Percentiles rank a stretch among this genome's conserved stretches.
Evolutionary conservation across 2,329 filamentous ascomycete genomes (phyloP).

Genomic region (Cadophora luteo-olivacea): DNA sequence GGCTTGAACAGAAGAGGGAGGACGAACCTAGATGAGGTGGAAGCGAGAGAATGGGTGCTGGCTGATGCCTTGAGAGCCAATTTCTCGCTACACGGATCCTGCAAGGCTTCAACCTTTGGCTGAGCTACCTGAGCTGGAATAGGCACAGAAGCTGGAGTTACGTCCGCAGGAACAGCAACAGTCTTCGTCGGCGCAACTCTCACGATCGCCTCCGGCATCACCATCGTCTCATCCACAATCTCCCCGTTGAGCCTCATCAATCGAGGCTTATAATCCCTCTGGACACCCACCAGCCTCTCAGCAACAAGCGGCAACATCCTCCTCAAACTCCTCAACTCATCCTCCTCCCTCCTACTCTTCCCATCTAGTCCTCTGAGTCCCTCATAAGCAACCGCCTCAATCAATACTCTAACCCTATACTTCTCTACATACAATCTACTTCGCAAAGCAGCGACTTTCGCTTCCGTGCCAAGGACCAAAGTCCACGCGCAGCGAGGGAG

Average conservation of each 20-base stretch:
- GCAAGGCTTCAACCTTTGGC: neutral
- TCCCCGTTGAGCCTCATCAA: conserved; percentile 17
- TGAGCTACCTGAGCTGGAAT: neutral
- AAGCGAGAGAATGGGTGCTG: conserved; percentile 23
- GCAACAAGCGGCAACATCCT: conserved; percentile 28
- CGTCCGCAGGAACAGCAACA: neutral
- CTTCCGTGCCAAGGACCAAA: conserved; percentile 21
- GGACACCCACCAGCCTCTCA: conserved; percentile 30
- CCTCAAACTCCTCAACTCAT: conserved; percentile 21
- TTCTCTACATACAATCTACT: conserved; percentile 32
- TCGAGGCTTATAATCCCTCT: conserved; percentile 29
- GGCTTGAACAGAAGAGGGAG: neutral
- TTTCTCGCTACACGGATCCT: conserved; percentile 1
- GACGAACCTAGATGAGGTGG: conserved; percentile 8
- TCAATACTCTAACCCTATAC: conserved; percentile 31
- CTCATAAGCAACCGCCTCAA: conserved; percentile 28
- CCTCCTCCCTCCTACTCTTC: conserved; percentile 18
- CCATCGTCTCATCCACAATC: conserved; percentile 8
- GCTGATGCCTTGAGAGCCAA: neutral
- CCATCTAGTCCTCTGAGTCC: conserved; percentile 1
- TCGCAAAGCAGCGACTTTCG: conserved; percentile 20
- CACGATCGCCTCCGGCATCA: neutral
- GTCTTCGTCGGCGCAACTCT: neutral
- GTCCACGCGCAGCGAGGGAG: conserved; percentile 27
- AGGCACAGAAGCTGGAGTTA: neutral